Conservation (phyloP, 2,329 filamentous ascomycete species). For the Gnomoniopsis smithogilvyi region DNA sequence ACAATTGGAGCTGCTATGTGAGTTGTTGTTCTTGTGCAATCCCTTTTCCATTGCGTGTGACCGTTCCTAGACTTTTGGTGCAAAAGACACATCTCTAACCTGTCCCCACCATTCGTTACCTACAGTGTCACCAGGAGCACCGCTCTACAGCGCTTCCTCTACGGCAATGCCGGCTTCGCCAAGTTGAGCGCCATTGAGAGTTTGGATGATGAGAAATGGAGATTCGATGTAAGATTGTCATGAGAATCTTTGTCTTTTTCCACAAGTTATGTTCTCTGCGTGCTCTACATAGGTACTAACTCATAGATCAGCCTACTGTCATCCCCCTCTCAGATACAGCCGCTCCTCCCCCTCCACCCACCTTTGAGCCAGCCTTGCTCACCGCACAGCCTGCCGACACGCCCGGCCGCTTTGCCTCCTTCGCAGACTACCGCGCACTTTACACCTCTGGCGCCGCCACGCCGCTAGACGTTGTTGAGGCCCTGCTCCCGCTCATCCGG, state of each 20-base stretch:
- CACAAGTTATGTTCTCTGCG: too few relatives aligned
- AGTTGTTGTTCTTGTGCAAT: conserved; percentile 4
- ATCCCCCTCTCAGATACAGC: conserved; percentile 43
- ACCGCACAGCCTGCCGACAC: conserved; percentile 37
- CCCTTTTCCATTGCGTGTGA: background rate
- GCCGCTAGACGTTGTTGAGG: conserved; percentile 68
- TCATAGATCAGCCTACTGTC: conserved; percentile 47
- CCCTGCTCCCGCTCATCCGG: conserved; percentile 67
- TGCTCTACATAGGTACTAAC: conserved; percentile 4
- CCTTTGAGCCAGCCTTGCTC: conserved; percentile 39
- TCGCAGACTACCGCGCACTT: conserved; percentile 72
- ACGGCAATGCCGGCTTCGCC: conserved; percentile 63
- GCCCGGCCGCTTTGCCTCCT: conserved; percentile 60
- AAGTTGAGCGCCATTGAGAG: conserved; percentile 42
- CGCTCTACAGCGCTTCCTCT: conserved; percentile 63
- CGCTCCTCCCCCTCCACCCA: conserved; percentile 27
- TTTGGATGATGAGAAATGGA: conserved; percentile 41
- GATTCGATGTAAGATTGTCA: conserved; percentile 39
- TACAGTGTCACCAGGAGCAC: conserved; percentile 56
- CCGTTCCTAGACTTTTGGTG: too few relatives aligned
- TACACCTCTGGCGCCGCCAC: conserved; percentile 70
- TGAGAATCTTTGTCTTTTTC: too few relatives aligned
- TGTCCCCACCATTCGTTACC: background rate
- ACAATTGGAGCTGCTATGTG: conserved; percentile 44
- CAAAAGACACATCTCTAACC: background rate